Conservation (phyloP, 2,329 filamentous ascomycete species). For the Curvularia eragrostidis region DNA sequence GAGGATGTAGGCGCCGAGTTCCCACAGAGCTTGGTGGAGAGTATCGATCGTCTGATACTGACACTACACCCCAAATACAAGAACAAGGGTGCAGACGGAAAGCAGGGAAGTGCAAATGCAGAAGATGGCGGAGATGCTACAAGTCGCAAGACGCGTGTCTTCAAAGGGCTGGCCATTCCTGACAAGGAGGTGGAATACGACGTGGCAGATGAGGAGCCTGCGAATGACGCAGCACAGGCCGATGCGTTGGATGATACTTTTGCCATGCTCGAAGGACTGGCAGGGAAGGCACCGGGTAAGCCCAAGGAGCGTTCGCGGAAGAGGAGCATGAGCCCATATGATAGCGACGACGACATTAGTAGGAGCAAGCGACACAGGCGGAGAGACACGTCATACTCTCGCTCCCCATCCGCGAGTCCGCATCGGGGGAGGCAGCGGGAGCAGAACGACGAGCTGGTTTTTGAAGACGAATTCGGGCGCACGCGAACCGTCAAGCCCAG, state of each 20-base stretch:
- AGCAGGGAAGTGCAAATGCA: slow-evolving; percentile 49
- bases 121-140: slow-evolving; percentile 60
- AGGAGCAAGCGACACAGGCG: slow-evolving; percentile 53
- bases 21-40: slow-evolving; percentile 84
- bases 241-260: slow-evolving; percentile 92
- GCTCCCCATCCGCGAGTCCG: slow-evolving; percentile 60
- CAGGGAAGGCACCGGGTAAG: slow-evolving; percentile 54
- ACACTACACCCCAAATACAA: slow-evolving; percentile 94
- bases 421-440: slow-evolving; percentile 50
- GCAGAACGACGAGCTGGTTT: slow-evolving; percentile 60
- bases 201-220: slow-evolving; percentile 56
- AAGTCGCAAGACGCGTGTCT: slow-evolving; percentile 83
- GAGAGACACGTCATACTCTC: slow-evolving; percentile 59
- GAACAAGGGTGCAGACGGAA: slow-evolving; percentile 52
- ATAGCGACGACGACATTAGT: slow-evolving; percentile 53
- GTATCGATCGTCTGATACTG: slow-evolving; percentile 84
- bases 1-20: slow-evolving; percentile 81
- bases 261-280: slow-evolving; percentile 85
- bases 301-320: slow-evolving; percentile 61
- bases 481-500: slow-evolving; percentile 50
- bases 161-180: slow-evolving; percentile 85
- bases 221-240: slow-evolving; percentile 52
- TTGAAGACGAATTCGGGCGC: slow-evolving; percentile 66
- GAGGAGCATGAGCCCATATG: slow-evolving; percentile 65
- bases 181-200: slow-evolving; percentile 69